Percentiles rank a stretch among this genome's conserved stretches.
Conservation (phyloP, 768 basidiomycete species). For the Kwoniella sp. region DNA sequence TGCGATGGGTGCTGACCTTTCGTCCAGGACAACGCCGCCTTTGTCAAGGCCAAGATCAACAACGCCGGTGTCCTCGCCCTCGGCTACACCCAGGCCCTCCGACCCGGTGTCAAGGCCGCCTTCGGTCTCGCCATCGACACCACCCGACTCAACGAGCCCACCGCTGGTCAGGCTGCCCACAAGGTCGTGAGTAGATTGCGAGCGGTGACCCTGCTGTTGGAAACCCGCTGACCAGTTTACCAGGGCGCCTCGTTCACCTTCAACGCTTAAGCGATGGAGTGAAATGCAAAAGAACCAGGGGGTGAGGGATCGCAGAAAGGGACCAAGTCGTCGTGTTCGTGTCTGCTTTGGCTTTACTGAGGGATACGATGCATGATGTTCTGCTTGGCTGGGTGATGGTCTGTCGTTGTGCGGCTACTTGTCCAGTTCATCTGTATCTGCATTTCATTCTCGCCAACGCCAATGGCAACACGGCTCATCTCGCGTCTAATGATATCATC, state of each 20-base stretch:
- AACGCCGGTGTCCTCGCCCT: constrained; percentile 85
- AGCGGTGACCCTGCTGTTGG: background rate
- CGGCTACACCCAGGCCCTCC: constrained; percentile 81
- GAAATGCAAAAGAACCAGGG: background rate
- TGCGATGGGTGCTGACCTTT: background rate
- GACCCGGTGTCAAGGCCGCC: constrained; percentile 54
- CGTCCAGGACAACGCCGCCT: constrained; percentile 80
- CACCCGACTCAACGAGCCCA: constrained; percentile 72
- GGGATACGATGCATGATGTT: too few relatives aligned
- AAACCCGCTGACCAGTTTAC: background rate
- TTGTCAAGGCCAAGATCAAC: constrained; percentile 99
- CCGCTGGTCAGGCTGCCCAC: constrained; percentile 49
- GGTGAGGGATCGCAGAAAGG: background rate
- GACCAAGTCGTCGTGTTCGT: too few relatives aligned
- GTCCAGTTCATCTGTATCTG: too few relatives aligned
- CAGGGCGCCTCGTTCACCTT: constrained; percentile 52
- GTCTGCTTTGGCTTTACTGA: too few relatives aligned
- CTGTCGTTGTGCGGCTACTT: too few relatives aligned
- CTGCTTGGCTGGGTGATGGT: too few relatives aligned
- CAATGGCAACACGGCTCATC: too few relatives aligned
- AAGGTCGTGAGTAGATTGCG: constrained; percentile 47
- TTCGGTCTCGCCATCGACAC: constrained; percentile 96
- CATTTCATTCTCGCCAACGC: too few relatives aligned
- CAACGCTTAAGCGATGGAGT: constrained; percentile 42
- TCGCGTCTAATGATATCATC: too few relatives aligned